A percentile compares a stretch with the other conserved stretches of the same genome.
These are phyloP conservation scores for Crucihimalaya himalaica DNA, from an alignment of 345 rosid species.

Conservation along the genomic window DNA sequence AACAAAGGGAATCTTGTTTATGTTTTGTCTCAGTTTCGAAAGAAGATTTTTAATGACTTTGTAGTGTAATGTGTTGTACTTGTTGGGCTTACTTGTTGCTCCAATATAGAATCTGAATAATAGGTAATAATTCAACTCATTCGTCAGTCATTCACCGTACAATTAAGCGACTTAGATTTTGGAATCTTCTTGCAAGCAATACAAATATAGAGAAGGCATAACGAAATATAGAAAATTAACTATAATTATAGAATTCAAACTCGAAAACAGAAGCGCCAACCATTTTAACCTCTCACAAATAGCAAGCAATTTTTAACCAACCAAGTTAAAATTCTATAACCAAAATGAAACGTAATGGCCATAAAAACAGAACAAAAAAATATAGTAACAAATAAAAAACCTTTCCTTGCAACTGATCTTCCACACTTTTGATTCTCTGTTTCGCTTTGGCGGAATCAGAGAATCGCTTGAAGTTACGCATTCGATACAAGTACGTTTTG, in stretches of 20 bases:
- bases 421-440: constrained; percentile 60
- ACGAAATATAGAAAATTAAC: constrained; percentile 6
- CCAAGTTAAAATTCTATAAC: constrained; percentile 1
- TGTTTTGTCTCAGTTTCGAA: not conserved
- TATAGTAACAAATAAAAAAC: not conserved
- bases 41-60: not conserved
- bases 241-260: constrained; percentile 35
- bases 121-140: not conserved
- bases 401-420: constrained; percentile 14
- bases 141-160: not conserved
- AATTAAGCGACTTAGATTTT: not conserved
- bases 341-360: not conserved
- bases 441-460: constrained; percentile 68
- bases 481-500: constrained; percentile 8
- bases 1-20: not conserved
- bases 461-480: constrained; percentile 43
- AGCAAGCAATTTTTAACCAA: constrained; percentile 35
- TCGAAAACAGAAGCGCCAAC: constrained; percentile 20
- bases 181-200: not conserved
- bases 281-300: constrained; percentile 35
- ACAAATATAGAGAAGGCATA: not conserved
- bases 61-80: not conserved
- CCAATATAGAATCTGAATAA: not conserved
- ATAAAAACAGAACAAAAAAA: not conserved
- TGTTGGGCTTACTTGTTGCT: not conserved